Percentiles rank a stretch among this genome's conserved stretches.
phyloP scores from a whole-genome alignment of 116 monocot species.

The Zostera marina region DNA sequence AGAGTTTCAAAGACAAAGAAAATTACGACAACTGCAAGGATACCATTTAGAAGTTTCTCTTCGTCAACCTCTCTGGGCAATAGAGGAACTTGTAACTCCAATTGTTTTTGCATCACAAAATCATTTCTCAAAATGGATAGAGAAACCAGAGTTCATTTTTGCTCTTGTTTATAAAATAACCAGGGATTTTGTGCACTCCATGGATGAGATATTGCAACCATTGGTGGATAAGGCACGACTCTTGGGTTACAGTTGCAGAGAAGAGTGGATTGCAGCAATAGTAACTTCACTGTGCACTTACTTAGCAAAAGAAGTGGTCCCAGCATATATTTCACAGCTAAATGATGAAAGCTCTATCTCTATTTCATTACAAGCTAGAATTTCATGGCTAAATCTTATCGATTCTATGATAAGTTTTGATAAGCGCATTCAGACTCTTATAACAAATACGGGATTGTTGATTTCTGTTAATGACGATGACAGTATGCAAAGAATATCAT shows the following conservation, averaged over 20 bases:
- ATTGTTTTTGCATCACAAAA: constrained; percentile 36
- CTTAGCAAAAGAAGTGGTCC: constrained; percentile 67
- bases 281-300: constrained; percentile 47
- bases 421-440: constrained; percentile 46
- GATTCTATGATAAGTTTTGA: constrained; percentile 84
- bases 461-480: constrained; percentile 45
- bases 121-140: constrained; percentile 76
- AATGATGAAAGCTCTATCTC: constrained; percentile 19
- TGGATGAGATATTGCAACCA: constrained; percentile 96
- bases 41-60: constrained; percentile 30
- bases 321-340: constrained; percentile 37
- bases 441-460: constrained; percentile 43
- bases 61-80: constrained; percentile 68
- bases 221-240: constrained; percentile 76
- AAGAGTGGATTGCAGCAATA: constrained; percentile 85
- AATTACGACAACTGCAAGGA: constrained; percentile 48
- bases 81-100: constrained; percentile 80
- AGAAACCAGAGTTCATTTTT: constrained; percentile 84
- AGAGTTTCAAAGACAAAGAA: constrained; percentile 65
- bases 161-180: constrained; percentile 68
- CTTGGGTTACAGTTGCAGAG: constrained; percentile 80
- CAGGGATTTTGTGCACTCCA: constrained; percentile 59
- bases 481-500: constrained; percentile 34
- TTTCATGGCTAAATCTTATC: constrained; percentile 61
- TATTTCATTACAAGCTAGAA: constrained; percentile 16